phyloP scores from a whole-genome alignment of 2,329 filamentous ascomycete genomes.

The Phaeoacremonium minimum region DNA sequence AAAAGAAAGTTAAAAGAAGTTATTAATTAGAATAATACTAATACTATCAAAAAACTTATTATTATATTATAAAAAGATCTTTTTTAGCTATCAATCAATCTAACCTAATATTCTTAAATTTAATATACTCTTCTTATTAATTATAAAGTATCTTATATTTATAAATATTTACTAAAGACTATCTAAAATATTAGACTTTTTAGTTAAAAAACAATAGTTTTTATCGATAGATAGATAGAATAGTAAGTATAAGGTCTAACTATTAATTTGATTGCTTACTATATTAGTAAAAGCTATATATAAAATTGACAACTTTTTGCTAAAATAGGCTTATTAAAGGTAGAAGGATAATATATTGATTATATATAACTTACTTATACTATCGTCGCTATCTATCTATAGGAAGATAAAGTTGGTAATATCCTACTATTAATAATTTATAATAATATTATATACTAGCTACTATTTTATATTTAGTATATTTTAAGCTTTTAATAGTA shows the following conservation, averaged over 20 bases:
- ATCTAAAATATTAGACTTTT: neutral
- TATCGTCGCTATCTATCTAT: neutral
- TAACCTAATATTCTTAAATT: neutral
- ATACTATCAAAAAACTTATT: neutral
- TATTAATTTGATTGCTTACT: neutral
- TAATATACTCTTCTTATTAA: neutral
- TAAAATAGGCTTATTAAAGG: neutral
- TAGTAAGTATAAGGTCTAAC: neutral
- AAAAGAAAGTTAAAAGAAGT: neutral
- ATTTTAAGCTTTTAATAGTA: neutral
- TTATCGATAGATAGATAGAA: neutral
- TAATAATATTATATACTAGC: neutral
- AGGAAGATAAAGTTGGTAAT: neutral
- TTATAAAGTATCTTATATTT: neutral
- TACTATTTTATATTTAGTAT: neutral
- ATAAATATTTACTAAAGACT: neutral
- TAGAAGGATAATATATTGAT: neutral
- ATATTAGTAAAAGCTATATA: neutral
- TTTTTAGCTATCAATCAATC: neutral
- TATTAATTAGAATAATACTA: neutral
- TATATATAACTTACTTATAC: neutral
- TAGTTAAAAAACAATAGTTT: neutral
- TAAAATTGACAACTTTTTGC: neutral
- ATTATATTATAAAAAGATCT: neutral
- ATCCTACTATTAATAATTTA: fast-evolving